Conservation (phyloP, 176 grass and related monocot species). For the Triticum urartu region DNA sequence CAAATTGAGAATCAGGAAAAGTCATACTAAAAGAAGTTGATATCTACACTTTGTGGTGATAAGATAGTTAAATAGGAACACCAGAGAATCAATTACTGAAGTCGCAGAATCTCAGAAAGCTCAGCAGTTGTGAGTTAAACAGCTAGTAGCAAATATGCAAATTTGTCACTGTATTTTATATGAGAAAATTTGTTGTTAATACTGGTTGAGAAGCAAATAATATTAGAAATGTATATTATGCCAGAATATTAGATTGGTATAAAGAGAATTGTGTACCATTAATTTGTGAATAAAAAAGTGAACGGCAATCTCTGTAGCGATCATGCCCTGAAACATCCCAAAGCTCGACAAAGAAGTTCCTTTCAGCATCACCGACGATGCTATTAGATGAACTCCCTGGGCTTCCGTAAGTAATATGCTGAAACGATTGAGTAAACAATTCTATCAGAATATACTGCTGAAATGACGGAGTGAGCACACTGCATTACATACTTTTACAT, state of each 20-base stretch:
- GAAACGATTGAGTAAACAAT: constrained; percentile 41
- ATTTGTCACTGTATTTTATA: neutral
- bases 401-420: constrained; percentile 88
- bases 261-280: constrained; percentile 54
- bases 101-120: neutral
- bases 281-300: constrained; percentile 93
- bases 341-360: constrained; percentile 96
- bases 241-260: neutral
- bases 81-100: neutral
- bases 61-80: neutral
- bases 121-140: neutral
- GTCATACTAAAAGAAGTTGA: neutral
- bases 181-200: neutral
- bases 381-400: constrained; percentile 66
- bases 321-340: constrained; percentile 97
- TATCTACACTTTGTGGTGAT: neutral
- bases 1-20: neutral
- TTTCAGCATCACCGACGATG: constrained; percentile 71
- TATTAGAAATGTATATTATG: neutral
- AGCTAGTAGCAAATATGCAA: constrained; percentile 15
- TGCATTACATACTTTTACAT: constrained; percentile 60
- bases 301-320: constrained; percentile 85
- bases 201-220: neutral
- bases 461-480: neutral
- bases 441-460: constrained; percentile 18